Base-by-base conservation (phyloP, 116 monocot genomes). In the Posidonia oceanica region DNA sequence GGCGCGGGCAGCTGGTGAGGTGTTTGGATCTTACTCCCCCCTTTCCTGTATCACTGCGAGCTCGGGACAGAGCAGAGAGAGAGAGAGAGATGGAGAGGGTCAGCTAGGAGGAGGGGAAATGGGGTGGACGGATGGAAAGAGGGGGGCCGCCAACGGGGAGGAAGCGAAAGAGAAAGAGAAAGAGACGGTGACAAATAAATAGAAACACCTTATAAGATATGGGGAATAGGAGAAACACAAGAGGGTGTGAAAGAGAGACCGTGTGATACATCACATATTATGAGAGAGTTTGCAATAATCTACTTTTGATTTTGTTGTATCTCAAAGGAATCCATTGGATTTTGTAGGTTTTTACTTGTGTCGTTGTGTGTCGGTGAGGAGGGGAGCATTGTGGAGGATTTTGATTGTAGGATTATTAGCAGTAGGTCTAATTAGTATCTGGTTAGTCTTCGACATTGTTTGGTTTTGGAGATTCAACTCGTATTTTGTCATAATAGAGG, bases 81-180 rank as follows among this genome's bases (percentile, higher is more conserved):
- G 1, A 29, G 29, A 29, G 29, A 29, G 29, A 29, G 29, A 29
- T 29, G 29, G 29, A 10, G 48, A 48, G 2, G 48, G 48, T 10
- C 48, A 5, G 48, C 48, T 29, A 37, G 36, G 37, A 3, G 63
- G 29, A 10, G 37, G 14, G 5, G 14, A 13, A 14, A 38, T 3
- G 42, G 21, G 20, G 23, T 12, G 52, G 67, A 7, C 13, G 67
- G 14, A 52, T 3, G 42, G 22, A 23, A 13, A 18, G 39, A 29
- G 54, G n/a, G 69, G 39, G 68, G 68, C 36, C 53, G 68, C 68
- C 53, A 68, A 37, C 52, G 36, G 54, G 23, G 64, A n/a, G 5
- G 58, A 58, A 58, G 64, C 6, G 36, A 48, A 53, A 15, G 68
- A 36, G 4, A 41, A 68, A 68, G 14, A 20, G 39, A 57, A 39